Evolutionary conservation across 257 asterid species (phyloP), one percentile per base, ranked within the genome.

Genomic region (Gentiana straminea): DNA sequence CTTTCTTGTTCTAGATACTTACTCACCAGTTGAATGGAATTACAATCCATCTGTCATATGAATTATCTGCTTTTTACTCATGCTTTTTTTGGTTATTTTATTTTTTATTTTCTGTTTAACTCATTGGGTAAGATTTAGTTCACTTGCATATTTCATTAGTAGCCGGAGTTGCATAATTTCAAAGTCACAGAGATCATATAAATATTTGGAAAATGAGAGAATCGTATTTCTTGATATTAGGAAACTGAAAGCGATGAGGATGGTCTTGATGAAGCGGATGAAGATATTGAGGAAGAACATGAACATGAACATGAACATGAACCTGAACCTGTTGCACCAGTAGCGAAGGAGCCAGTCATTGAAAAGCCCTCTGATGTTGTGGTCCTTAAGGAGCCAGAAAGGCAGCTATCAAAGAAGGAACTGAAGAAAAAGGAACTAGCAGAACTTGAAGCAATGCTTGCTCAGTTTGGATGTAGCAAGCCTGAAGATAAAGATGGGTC

Each of bases 391-490:
- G 94, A 81, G 74, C 44, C 97, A 45, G 94, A 85, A 66, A 83
- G 86, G 65, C 99, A 92, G 74, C 83, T 92, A 39, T 88, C 97
- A 4, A 92, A 92, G 90, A 88, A 88, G 79, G 94, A 88, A 77
- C 71, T 84, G 66, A 83, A 79, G 89, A 92, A 85, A 70, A 88
- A 92, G 81, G 98, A 92, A 79, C 91, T 92, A 54, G 99, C 87
- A 33, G 99, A 85, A 66, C 83, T 92, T 57, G 99, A 92, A 72
- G 95, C 93, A 33, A 70, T 92, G 75, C 76, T 92, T 68, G 94
- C 94, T 62, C 91, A 92, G 75, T 82, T 92, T 58, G 94, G 91
- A 58, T 77, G 68, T 57, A 79, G 62, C 72, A 79, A 73, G 69
- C 67, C 70, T 49, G 74, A 73, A 48, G 64, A 55, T 34, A 83